Conservation (phyloP, 2,329 filamentous ascomycete genomes). For the Aspergillus bombycis region DNA sequence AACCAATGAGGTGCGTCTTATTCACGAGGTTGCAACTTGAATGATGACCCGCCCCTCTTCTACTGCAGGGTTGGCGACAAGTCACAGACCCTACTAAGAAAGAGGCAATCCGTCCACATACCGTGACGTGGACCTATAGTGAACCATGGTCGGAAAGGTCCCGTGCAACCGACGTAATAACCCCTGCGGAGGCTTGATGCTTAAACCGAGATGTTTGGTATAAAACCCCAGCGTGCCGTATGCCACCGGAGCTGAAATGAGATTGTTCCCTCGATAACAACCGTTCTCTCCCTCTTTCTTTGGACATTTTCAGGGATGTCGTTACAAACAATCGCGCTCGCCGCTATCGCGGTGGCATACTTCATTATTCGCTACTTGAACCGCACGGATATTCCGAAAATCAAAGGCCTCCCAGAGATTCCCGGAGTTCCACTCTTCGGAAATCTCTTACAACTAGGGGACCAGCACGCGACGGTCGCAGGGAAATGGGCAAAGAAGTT, state of each 20-base stretch:
- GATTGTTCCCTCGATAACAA: not conserved
- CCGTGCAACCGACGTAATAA: slow-evolving; percentile 8
- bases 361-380: slow-evolving; percentile 48
- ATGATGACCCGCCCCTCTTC: not conserved
- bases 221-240: not conserved
- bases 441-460: slow-evolving; percentile 63
- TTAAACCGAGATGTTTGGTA: not conserved
- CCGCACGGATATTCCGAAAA: slow-evolving; percentile 61
- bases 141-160: slow-evolving; percentile 18
- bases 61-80: not conserved
- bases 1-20: not conserved
- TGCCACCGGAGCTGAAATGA: not conserved
- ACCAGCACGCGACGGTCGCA: slow-evolving; percentile 58
- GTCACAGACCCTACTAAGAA: not conserved
- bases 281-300: not conserved
- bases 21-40: not conserved
- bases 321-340: slow-evolving; percentile 35
- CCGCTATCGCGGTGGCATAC: slow-evolving; percentile 41
- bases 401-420: slow-evolving; percentile 64
- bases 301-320: slow-evolving; percentile 25
- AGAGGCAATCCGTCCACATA: not conserved
- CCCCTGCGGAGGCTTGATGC: not conserved
- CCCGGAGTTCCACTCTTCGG: slow-evolving; percentile 66
- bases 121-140: not conserved
- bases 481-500: slow-evolving; percentile 63